Base-by-base conservation (phyloP, 2,329 filamentous ascomycete species). In the Xylaria sp. region DNA sequence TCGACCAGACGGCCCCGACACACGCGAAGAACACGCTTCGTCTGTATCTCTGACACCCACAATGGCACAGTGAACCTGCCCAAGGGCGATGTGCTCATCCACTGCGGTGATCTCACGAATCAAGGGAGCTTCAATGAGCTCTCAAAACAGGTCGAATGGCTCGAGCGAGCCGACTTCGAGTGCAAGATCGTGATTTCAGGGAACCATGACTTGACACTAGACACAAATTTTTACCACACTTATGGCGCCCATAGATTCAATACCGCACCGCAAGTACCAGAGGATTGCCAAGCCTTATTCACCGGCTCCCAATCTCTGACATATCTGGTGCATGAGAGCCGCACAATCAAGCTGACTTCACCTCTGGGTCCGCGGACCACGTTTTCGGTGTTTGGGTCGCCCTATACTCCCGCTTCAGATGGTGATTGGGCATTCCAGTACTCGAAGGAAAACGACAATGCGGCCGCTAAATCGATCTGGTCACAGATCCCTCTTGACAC, bases 31-130 rank as follows among this genome's bases (percentile, higher is more conserved):
- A 86, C 87, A 4, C 82, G 88, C 61, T 81, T 92, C 59, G 87
- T 92, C 55, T 91, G 88, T 74, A 80, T 92, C 58, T 89, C 89
- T 3, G 89, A 92, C 73, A 92, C 88, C 1, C 88, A 92, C 73
- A 90, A 90, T 70, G 80, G 77, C 65, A 79, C 79, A 2, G 78
- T 83, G 66, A 86, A 83, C 66, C 79, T 91, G 1, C 89, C 89
- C 0, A 80, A 79, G 19, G 89, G 89, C 47, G 88, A 92, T 70
- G 83, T 92, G 7, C 78, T 92, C 39, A 85, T 92, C 54, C 88
- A 91, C 69, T 88, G 89, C 1, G 89, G 89, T 5, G 89, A 92
- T 70, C 73, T 92, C 65, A 90, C 88, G 2, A 91, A 91, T 70
- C 84, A 88, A 69, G 89, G 89, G 13, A 86, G 76, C 64, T 76